Evolutionary conservation across 805 yeast species (phyloP).

Genomic region (Osmozyma mogii): DNA sequence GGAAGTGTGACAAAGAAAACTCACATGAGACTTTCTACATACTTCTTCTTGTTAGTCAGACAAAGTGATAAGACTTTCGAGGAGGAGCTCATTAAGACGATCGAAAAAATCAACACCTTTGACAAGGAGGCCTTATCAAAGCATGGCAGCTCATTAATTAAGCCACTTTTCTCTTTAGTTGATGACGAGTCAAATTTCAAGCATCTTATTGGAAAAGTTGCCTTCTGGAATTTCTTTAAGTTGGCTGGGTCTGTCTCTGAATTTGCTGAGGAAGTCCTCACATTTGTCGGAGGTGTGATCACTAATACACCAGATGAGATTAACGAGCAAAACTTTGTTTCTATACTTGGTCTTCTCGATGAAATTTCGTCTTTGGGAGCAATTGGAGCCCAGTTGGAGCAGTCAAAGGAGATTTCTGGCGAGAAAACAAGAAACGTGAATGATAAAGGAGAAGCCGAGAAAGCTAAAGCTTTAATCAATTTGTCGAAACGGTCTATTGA

Average conservation of each 20-base stretch:
- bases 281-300: conserved; percentile 38
- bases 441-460: conserved; percentile 30
- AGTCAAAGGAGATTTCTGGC: conserved; percentile 39
- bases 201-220: conserved; percentile 26
- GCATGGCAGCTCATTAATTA: conserved; percentile 37
- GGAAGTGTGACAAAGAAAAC: conserved; percentile 20
- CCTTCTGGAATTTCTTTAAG: conserved; percentile 50
- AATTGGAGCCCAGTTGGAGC: conserved; percentile 69
- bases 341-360: conserved; percentile 62
- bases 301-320: conserved; percentile 27
- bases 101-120: conserved; percentile 15
- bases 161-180: conserved; percentile 42
- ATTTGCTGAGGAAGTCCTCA: conserved; percentile 37
- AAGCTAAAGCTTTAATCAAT: conserved; percentile 30
- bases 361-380: conserved; percentile 80
- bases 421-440: conserved; percentile 38
- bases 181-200: conserved; percentile 34
- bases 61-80: conserved; percentile 15
- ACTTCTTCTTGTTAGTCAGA: conserved; percentile 42
- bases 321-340: conserved; percentile 48
- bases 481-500: conserved; percentile 55
- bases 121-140: conserved; percentile 39
- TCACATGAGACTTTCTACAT: conserved; percentile 40
- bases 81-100: conserved; percentile 8
- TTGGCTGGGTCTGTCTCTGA: conserved; percentile 37